Base-by-base conservation (phyloP, 345 rosid species). In the Eucalyptus grandis region DNA sequence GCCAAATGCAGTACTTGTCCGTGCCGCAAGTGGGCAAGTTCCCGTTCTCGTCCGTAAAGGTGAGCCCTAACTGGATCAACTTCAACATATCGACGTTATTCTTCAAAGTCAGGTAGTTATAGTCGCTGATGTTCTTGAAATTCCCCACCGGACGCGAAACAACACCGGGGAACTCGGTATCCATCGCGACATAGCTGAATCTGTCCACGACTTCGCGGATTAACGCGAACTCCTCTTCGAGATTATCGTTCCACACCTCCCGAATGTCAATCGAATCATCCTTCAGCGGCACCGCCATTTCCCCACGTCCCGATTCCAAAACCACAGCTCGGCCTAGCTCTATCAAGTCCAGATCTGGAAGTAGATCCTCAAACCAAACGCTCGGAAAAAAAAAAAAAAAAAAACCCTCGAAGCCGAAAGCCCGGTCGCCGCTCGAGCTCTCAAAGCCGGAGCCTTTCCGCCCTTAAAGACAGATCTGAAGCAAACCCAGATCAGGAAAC, bases 101-200 rank as follows among this genome's bases (percentile, higher is more conserved):
- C 86, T 97, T 97, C 92, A 97, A 90, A 43, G 98, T 97, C 46
- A 91, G 94, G 82, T 97, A 97, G 91, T 97, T 96, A 43, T 92
- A 95, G 30, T 97, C 99, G 49, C 90, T 96, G n/a, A 96, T 96
- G 88, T 95, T 92, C 95, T 96, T 97, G 67, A 96, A 97, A 88
- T 92, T 93, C 43, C 96, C 98, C 3, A 97, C 95, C 0, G 99
- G 99, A 5, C 98, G 97, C 46, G 93, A 87, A 60, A 97, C 99
- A 2, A 97, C 99, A 16, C 99, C 99, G 1, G 99, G 99, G 91
- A 97, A 97, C 95, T 97, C 99, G 6, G 99, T 95, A 93, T 97
- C 99, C 99, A 97, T 97, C 1, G 99, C 99, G 0, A 97, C 92
- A 87, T 93, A 94, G 81, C 88, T 93, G 90, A 34, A 95, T 43